Evolutionary conservation across 305 asterid species (phyloP).

Genomic region (Fraxinus baroniana): DNA sequence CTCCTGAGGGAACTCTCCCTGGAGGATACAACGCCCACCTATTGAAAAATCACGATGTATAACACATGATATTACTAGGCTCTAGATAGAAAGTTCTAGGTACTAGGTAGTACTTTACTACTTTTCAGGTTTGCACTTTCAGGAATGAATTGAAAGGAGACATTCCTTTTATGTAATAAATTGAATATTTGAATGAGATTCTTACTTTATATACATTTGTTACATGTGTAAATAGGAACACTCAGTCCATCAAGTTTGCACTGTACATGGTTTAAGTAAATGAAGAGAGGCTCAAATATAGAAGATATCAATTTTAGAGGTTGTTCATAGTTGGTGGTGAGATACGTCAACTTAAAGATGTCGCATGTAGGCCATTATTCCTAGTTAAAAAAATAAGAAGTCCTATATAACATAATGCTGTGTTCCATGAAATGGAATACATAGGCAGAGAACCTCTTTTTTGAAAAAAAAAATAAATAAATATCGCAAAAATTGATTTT

Average conservation of each 20-base stretch:
- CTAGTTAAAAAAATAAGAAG: neutral
- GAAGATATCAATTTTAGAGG: neutral
- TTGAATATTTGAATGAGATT: neutral
- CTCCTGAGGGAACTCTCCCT: constrained; percentile 95
- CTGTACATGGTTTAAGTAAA: neutral
- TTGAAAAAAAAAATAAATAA: neutral
- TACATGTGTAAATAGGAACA: neutral
- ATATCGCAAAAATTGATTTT: neutral
- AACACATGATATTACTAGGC: constrained; percentile 15
- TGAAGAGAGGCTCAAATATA: neutral
- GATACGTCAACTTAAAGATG: neutral
- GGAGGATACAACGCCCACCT: constrained; percentile 99
- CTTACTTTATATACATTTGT: neutral
- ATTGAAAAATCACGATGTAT: constrained; percentile 23
- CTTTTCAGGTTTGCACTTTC: neutral
- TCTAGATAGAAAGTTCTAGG: neutral
- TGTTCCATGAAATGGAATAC: neutral
- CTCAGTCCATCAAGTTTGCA: neutral
- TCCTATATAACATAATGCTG: neutral
- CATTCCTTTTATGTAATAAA: neutral
- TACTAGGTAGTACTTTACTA: neutral
- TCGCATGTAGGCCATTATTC: neutral
- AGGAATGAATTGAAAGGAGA: neutral
- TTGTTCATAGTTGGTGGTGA: neutral
- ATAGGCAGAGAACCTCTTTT: neutral